Percentiles rank a stretch among this genome's conserved stretches.
These are phyloP conservation scores for Elsinoe fawcettii DNA, from an alignment of 2,329 filamentous ascomycete species.

Conservation along the genomic window DNA sequence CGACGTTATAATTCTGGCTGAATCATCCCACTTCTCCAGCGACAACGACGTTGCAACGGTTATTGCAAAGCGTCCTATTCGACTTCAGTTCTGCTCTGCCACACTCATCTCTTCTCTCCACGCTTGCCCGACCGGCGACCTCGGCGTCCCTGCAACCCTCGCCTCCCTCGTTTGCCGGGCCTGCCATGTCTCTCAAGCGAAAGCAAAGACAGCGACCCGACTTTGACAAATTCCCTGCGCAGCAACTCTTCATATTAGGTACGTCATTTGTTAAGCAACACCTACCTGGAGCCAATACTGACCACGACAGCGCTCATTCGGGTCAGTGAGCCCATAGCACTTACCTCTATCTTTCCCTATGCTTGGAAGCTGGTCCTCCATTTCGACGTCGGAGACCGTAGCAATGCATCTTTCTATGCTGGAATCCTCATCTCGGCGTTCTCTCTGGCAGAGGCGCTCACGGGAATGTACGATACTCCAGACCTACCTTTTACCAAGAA, in stretches of 20 bases:
- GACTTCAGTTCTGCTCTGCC: background rate
- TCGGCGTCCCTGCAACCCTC: background rate
- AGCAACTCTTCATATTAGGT: conserved; percentile 81
- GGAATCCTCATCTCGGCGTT: conserved; percentile 83
- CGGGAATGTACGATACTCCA: conserved; percentile 54
- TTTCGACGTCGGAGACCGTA: conserved; percentile 62
- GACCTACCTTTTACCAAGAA: background rate
- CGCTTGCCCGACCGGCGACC: conserved; percentile 2
- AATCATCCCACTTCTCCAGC: background rate
- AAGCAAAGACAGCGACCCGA: conserved; percentile 48
- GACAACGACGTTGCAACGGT: background rate
- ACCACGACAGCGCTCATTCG: conserved; percentile 68
- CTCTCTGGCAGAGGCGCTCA: conserved; percentile 71
- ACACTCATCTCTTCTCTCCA: background rate
- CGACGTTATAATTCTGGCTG: background rate
- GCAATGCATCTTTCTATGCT: conserved; percentile 79
- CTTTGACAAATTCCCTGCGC: conserved; percentile 68
- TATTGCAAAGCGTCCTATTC: background rate
- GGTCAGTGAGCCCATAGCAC: conserved; percentile 82
- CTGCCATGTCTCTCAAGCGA: conserved; percentile 51
- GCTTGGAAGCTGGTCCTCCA: conserved; percentile 75
- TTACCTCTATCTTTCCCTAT: conserved; percentile 91
- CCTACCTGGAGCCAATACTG: background rate
- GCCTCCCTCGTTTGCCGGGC: background rate
- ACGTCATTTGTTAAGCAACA: conserved; percentile 31